These are phyloP conservation scores for Cladosporium sp. DNA, from an alignment of 2,329 filamentous ascomycete genomes.

Conservation along the genomic window DNA sequence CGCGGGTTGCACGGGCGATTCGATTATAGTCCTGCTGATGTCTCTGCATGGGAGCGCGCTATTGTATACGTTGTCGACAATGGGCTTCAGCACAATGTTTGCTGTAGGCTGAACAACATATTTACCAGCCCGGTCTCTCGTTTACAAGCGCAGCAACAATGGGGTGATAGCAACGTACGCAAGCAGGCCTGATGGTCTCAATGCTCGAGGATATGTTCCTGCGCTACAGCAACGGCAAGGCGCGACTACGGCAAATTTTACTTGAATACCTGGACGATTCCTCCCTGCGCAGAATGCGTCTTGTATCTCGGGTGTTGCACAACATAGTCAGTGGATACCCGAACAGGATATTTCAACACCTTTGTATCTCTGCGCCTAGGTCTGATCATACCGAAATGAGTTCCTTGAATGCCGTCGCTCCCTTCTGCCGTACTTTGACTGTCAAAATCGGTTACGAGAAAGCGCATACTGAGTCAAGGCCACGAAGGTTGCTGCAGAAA, in stretches of 20 bases:
- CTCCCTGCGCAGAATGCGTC: constrained; percentile 24
- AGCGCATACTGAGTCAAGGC: neutral
- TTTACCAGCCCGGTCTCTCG: neutral
- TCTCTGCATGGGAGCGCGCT: neutral
- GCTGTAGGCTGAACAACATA: neutral
- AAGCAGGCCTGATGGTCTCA: constrained; percentile 22
- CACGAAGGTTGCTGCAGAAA: neutral
- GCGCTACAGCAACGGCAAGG: constrained; percentile 15
- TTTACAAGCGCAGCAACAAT: neutral
- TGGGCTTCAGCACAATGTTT: neutral
- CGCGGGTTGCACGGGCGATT: neutral
- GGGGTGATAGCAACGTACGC: neutral
- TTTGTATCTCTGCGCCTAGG: constrained; percentile 25
- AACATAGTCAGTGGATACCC: constrained; percentile 22
- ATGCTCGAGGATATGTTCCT: constrained; percentile 25
- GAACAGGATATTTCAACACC: constrained; percentile 21
- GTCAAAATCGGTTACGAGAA: constrained; percentile 23
- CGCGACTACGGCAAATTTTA: constrained; percentile 19
- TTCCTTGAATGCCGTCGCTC: constrained; percentile 15
- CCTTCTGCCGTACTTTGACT: constrained; percentile 25
- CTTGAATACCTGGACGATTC: constrained; percentile 22
- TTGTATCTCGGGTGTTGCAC: constrained; percentile 21
- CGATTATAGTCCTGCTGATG: neutral
- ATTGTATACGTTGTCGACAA: neutral
- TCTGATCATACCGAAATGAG: neutral